Evolutionary conservation across 495 filamentous ascomycete species (phyloP).

Genomic region (Lophium mytilinum): DNA sequence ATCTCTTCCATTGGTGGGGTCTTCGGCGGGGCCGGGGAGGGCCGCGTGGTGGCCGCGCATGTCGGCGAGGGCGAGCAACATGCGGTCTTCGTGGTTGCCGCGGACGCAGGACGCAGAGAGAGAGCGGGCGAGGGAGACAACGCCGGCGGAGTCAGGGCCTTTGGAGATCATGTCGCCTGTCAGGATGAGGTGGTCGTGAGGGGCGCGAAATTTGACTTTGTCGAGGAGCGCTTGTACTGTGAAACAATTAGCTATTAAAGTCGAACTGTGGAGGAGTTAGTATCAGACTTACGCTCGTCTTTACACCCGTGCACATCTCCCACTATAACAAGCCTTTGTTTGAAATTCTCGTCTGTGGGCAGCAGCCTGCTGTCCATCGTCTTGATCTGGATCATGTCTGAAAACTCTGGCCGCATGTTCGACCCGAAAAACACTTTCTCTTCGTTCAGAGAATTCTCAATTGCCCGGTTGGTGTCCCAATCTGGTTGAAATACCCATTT

Average conservation of each 20-base stretch:
- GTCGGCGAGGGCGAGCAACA: constrained; percentile 48
- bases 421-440: constrained; percentile 38
- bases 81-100: constrained; percentile 87
- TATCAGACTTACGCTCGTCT: constrained; percentile 42
- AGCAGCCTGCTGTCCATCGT: constrained; percentile 31
- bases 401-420: constrained; percentile 42
- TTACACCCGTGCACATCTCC: constrained; percentile 90
- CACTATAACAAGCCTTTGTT: constrained; percentile 56
- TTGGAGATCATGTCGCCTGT: constrained; percentile 82
- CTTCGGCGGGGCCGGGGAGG: constrained; percentile 10
- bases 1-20: constrained; percentile 6
- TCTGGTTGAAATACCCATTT: constrained; percentile 21
- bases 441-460: constrained; percentile 36
- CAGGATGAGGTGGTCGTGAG: constrained; percentile 69
- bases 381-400: constrained; percentile 42
- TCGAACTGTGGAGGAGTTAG: neutral
- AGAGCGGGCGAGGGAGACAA: constrained; percentile 63
- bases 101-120: constrained; percentile 70
- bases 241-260: neutral
- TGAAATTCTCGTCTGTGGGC: constrained; percentile 22
- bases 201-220: constrained; percentile 54
- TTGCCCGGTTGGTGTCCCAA: constrained; percentile 33
- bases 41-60: constrained; percentile 17
- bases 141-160: constrained; percentile 74
- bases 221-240: constrained; percentile 53